Evolutionary conservation across 2,329 filamentous ascomycete species (phyloP).

Genomic region (Helicocarpus griseus): DNA sequence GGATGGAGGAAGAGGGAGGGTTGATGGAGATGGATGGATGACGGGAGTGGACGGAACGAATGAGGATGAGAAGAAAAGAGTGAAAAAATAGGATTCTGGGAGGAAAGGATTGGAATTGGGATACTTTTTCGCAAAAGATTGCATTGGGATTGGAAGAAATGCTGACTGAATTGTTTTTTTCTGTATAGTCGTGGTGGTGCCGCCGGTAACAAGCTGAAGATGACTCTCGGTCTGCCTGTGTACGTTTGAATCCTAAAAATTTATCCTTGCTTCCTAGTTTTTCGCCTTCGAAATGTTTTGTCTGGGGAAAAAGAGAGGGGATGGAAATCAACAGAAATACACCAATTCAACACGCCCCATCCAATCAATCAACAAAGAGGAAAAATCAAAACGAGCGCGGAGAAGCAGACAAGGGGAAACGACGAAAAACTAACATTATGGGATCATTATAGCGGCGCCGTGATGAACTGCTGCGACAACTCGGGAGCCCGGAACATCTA

Average conservation of each 20-base stretch:
- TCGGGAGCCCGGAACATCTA: conserved; percentile 97
- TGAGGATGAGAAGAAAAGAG: not conserved
- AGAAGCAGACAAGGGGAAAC: no score
- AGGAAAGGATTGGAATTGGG: conserved; percentile 3
- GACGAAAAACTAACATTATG: not conserved
- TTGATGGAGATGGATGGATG: not conserved
- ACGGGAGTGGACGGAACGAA: not conserved
- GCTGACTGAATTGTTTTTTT: conserved; percentile 17
- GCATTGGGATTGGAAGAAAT: not conserved
- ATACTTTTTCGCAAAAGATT: not conserved
- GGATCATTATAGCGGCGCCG: conserved; percentile 64
- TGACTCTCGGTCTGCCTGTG: conserved; percentile 99
- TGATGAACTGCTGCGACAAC: conserved; percentile 99
- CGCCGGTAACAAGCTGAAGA: conserved; percentile 99
- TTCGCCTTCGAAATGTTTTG: no score
- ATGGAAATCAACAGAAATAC: not conserved
- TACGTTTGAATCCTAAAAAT: conserved; percentile 49
- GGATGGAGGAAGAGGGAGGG: not conserved
- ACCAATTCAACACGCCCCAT: not conserved
- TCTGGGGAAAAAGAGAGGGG: not conserved
- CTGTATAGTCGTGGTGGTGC: conserved; percentile 62
- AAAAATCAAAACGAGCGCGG: no score
- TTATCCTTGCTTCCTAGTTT: conserved; percentile 3
- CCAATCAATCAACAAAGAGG: not conserved
- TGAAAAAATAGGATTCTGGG: not conserved